Evolutionary conservation across 345 rosid species (phyloP).

Genomic region (Bruguiera gymnorhiza): DNA sequence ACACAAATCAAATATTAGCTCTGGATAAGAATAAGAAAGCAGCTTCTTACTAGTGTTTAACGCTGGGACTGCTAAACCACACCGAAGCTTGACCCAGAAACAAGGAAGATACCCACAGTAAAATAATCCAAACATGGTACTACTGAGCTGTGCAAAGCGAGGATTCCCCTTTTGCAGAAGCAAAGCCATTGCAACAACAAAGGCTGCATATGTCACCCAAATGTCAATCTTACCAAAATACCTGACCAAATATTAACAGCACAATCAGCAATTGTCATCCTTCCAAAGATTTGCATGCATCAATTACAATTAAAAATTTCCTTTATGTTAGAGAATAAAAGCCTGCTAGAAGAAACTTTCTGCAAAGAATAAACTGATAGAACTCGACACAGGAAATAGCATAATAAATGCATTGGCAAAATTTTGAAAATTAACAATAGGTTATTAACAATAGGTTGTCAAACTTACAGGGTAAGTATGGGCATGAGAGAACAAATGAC

Average conservation of each 20-base stretch:
- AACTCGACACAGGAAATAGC: too few species aligned
- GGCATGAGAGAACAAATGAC: slow-evolving; percentile 87
- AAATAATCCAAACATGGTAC: slow-evolving; percentile 84
- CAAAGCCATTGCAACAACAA: slow-evolving; percentile 72
- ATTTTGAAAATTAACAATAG: too few species aligned
- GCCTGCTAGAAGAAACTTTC: too few species aligned
- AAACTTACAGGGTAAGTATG: slow-evolving; percentile 68
- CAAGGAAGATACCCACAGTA: slow-evolving; percentile 92
- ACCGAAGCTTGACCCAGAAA: slow-evolving; percentile 92
- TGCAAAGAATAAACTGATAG: too few species aligned
- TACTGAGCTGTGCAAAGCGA: slow-evolving; percentile 88
- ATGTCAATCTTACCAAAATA: slow-evolving; percentile 81
- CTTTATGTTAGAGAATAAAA: too few species aligned
- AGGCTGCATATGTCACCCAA: slow-evolving; percentile 75
- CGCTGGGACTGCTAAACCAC: slow-evolving; percentile 77
- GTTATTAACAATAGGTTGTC: neutral
- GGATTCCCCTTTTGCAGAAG: slow-evolving; percentile 86
- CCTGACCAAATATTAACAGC: slow-evolving; percentile 40
- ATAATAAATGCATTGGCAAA: too few species aligned
- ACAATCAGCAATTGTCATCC: slow-evolving; percentile 13
- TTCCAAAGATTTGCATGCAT: slow-evolving; percentile 1
- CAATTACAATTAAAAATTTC: neutral
- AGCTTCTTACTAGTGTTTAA: slow-evolving; percentile 66
- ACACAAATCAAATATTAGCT: neutral
- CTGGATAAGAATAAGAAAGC: slow-evolving; percentile 8